Evolutionary conservation across 495 filamentous ascomycete species (phyloP), one percentile per base, ranked within the genome.

Genomic region (Saxophila tyrrhenica): DNA sequence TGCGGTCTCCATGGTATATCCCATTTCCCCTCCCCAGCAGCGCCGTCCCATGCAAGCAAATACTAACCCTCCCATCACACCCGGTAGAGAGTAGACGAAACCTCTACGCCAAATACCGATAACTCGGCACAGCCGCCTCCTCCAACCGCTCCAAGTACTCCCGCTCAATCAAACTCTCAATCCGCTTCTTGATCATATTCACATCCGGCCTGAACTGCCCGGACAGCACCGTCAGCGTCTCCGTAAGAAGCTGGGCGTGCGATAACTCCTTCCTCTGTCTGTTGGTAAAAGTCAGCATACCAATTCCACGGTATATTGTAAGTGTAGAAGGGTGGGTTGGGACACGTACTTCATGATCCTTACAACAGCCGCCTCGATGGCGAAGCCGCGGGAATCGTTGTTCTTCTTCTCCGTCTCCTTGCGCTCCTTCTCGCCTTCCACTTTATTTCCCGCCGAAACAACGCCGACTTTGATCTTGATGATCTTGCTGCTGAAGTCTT

Each of bases 81-180:
- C n/a, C n/a, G n/a, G n/a, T n/a, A n/a, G n/a, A n/a, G n/a, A n/a
- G n/a, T n/a, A n/a, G n/a, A n/a, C n/a, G n/a, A n/a, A n/a, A n/a
- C n/a, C 8, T 21, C 62, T 62, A 85, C 23, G 82, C 90, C 51
- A 95, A 66, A 65, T 95, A 95, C 32, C 78, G 75, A 63, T 95
- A 95, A 0, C 82, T 79, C 1, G 87, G 75, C 3, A 75, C 70
- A 13, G 83, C 78, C 2, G 70, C 72, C 25, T 82, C 79, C 19
- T 89, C 85, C 0, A 91, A 72, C 23, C 92, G 81, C 68, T 94
- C 91, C n/a, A 99, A 70, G 63, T 96, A 99, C 64, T 99, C 92
- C 44, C 89, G 78, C 57, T 85, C 83, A 50, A 99, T 92, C 58
- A 99, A 69, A 61, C 84, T 86, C 66, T 99, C 92, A 54, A 99